Evolutionary conservation across 2,329 filamentous ascomycete genomes (phyloP), one percentile per base, ranked within the genome.

Genomic region (Chrysoporthe austroafricana): DNA sequence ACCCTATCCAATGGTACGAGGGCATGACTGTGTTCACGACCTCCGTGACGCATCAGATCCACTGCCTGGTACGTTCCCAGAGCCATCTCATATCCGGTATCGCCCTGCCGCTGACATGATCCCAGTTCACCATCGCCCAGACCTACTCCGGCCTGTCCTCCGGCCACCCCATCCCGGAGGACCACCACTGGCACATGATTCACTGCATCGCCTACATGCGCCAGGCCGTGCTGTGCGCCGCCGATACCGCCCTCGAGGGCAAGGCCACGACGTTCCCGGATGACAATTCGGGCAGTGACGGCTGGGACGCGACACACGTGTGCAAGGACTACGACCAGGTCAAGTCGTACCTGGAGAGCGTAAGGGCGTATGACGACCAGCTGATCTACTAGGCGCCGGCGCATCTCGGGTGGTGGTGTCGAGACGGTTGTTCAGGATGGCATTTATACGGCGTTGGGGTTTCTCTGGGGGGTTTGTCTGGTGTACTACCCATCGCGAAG

Each of bases 141-240:
- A 81, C 79, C 6, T 82, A 82, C 74, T 81, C 80, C 0, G 80
- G 79, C 32, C 73, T 82, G 60, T 78, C 75, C 59, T 76, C 79
- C 2, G 76, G 76, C 67, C 77, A 79, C 69, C 71, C 76, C 57
- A 74, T 82, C 48, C 80, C 80, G 21, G 76, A 79, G 34, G 80
- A 82, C 70, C 79, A 82, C 73, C 79, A 82, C 73, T 82, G 79
- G 79, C 81, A 83, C 73, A 81, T 83, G 76, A 79, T 80, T 64
- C 82, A 83, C 75, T 84, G 82, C 76, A 81, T 83, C 73, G 79
- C 81, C 71, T 83, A 83, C 73, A 78, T 84, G 74, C 76, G 82
- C 13, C 79, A 83, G 72, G 79, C 79, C 50, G 79, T 84, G 68
- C 79, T 83, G 77, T 83, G 82, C 73, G 78, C 75, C 39, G 79